Base-by-base conservation (phyloP, 495 filamentous ascomycete species). In the Penicillium malachiteum region DNA sequence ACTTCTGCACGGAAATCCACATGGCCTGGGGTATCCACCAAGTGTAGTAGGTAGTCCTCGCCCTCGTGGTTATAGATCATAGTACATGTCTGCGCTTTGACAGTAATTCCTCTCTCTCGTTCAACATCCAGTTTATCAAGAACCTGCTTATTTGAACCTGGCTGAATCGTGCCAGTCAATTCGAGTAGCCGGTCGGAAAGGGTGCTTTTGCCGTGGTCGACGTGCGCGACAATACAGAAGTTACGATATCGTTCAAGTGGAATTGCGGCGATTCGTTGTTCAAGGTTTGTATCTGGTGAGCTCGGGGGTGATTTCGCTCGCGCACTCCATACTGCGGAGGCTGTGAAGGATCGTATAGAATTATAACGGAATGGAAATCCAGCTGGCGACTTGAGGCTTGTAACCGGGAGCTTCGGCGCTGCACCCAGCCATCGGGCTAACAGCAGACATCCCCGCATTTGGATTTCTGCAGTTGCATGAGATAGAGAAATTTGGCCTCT, bases 1-100 rank as follows among this genome's bases (percentile, higher is more conserved):
- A 98, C 94, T 65, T 98, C 94, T 35, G 94, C 92, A 35, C 94
- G 84, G 71, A 98, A 98, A 72, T 98, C 94, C 40, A 98, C 94
- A 77, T 98, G 94, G 8, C 94, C 94, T 10, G 94, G 94, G 0
- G 94, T 98, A 73, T 98, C 94, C 47, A 98, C 92, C 40, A 98
- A 78, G 73, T 98, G 94, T 11, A 98, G 76, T 26, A 98, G 78
- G 71, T 97, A 96, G 66, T 98, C 94, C 51, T 87, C 78, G 3
- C 88, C 91, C 17, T 89, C 77, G 68, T 92, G 76, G 35, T 90
- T 90, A 72, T 96, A 96, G 40, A 98, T 81, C 94, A 98, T 98
- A 35, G 85, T 92, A 75, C 95, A 97, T 50, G 94, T 97, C 76
- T 98, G 95, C 42, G 94, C 94, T 76, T 98, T 98, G 69, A 98